phyloP scores from a whole-genome alignment of 805 yeast genomes.

The Komagataella populi region DNA sequence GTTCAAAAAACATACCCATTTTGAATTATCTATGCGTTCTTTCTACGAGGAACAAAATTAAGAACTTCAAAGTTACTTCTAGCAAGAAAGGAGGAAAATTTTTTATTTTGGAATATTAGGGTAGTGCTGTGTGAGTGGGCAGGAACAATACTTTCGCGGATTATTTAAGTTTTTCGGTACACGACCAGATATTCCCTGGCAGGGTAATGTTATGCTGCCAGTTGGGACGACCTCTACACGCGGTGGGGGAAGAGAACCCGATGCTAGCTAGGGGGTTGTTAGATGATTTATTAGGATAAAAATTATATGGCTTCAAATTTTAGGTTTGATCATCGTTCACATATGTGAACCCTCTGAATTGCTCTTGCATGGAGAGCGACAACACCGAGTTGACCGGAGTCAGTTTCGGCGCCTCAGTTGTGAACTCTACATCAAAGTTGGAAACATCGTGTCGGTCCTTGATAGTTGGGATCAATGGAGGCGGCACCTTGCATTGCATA shows the following conservation, averaged over 20 bases:
- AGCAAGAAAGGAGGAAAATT: background rate
- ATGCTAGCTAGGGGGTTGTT: background rate
- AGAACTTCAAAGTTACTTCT: background rate
- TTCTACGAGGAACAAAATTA: background rate
- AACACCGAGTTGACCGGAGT: constrained; percentile 89
- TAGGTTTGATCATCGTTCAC: constrained; percentile 42
- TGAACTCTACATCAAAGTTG: constrained; percentile 89
- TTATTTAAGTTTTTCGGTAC: background rate
- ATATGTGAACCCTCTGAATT: constrained; percentile 93
- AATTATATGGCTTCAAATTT: background rate
- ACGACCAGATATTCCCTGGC: background rate
- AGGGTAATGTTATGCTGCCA: background rate
- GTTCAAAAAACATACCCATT: constrained; percentile 2
- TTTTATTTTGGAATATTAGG: background rate
- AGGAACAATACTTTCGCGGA: background rate
- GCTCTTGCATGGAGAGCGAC: constrained; percentile 84
- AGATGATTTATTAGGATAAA: background rate
- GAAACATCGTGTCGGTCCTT: constrained; percentile 82
- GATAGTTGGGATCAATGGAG: constrained; percentile 86
- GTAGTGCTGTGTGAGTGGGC: background rate
- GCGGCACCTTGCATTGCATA: constrained; percentile 52
- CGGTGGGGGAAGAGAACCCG: background rate
- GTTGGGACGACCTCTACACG: background rate
- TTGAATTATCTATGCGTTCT: background rate
- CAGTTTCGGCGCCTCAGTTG: constrained; percentile 85